These are phyloP conservation scores for Penicillium ucsense DNA, from an alignment of 495 filamentous ascomycete species.

Conservation along the genomic window DNA sequence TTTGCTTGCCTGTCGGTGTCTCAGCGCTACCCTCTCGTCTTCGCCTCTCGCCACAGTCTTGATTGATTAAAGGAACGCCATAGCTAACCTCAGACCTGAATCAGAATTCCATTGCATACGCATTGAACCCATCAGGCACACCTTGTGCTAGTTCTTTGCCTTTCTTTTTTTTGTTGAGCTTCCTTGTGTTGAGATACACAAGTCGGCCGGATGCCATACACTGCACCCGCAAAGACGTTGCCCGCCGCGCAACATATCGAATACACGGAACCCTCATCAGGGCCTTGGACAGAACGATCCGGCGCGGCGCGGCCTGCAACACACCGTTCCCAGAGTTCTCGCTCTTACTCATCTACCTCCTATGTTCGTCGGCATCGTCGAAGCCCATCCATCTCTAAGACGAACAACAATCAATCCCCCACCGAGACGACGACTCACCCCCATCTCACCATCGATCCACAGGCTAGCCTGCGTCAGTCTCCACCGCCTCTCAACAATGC, in stretches of 20 bases:
- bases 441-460: conserved; percentile 40
- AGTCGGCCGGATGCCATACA: conserved; percentile 78
- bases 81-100: conserved; percentile 6
- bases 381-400: conserved; percentile 45
- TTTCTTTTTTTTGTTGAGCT: background rate
- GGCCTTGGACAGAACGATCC: conserved; percentile 33
- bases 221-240: conserved; percentile 73
- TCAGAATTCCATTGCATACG: background rate
- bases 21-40: background rate
- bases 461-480: conserved; percentile 62
- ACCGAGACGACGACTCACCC: conserved; percentile 27
- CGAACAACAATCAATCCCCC: conserved; percentile 13
- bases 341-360: conserved; percentile 68
- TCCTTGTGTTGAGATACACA: conserved; percentile 35
- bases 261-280: conserved; percentile 49
- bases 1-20: conserved; percentile 6
- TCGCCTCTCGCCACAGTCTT: conserved; percentile 5
- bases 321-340: conserved; percentile 49
- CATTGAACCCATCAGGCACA: conserved; percentile 2
- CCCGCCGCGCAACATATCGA: conserved; percentile 62
- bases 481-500: conserved; percentile 65
- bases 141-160: background rate
- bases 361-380: conserved; percentile 62
- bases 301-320: conserved; percentile 24
- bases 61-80: conserved; percentile 1